Base-by-base conservation (phyloP, 2,329 filamentous ascomycete genomes). In the Parastagonospora nodorum region DNA sequence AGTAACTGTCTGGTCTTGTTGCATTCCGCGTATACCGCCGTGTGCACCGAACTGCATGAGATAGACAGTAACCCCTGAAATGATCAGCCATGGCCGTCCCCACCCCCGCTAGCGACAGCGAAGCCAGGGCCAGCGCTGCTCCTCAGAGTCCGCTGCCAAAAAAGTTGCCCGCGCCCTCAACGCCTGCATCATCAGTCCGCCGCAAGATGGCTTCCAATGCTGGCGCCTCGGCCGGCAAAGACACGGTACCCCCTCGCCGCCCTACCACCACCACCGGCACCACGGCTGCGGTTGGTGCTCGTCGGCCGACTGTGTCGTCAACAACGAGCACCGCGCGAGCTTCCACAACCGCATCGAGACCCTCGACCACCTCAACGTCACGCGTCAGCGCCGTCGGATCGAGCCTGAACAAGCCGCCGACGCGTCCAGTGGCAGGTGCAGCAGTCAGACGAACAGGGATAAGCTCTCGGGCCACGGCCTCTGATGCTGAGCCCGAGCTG, bases 401-500 rank as follows among this genome's bases (percentile, higher is more conserved):
- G 7, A 69, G 65, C 50, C 51, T 73, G 56, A 74, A 62, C 61
- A 74, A 72, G 59, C 67, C 71, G 12, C 66, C 71, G 36, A 72
- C 69, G 57, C 71, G 71, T 57, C 67, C 69, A 7, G 55, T 59
- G 7, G 47, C 67, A 1, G 61, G 63, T 11, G 60, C 69, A 9
- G 45, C 58, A 2, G 63, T 58, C 16, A 51, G 68, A 24, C 59
- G 67, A 41, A 53, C 66, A 1, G 57, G 58, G 5, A 39, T 63
- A 49, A 52, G 60, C 2, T 57, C 66, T 32, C 66, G 60, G 32
- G 44, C 62, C 7, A 49, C 60, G 1, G 57, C 64, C 2, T 66
- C 64, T 4, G 69, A 72, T 51, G 65, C 60, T 2, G 70, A 73
- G 53, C 67, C 67, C 45, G 69, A 72, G 8, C 48, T 70, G 9